Evolutionary conservation across 495 filamentous ascomycete genomes (phyloP), one percentile per base, ranked within the genome.

Genomic region (Chaetomidium leptoderma): DNA sequence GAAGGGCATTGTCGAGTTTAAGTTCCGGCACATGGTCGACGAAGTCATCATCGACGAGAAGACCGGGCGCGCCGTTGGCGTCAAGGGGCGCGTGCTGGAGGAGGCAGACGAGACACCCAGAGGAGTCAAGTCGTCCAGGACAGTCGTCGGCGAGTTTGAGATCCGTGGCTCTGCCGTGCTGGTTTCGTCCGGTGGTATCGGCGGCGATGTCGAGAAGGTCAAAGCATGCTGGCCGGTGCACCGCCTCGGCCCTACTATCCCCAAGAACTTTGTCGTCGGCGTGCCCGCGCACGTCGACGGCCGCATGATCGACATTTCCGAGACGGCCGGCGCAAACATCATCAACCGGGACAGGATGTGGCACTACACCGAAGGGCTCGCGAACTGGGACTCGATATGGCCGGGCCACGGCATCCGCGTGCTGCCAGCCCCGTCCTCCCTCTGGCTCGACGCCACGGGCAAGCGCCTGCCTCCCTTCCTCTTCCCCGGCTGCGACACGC

Each of bases 351-450:
- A 81, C 50, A 58, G 78, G 6, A 80, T 80, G 77, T 80, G 78
- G 78, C 77, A 80, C 58, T 81, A 81, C 59, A 81, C 77, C 10
- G 78, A 81, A 55, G 78, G 78, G 0, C 61, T 81, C 11, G 70
- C 74, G 42, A 81, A 81, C 60, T 81, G 77, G 77, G 59, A 78
- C 36, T 69, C 76, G 32, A 79, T 81, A 57, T 81, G 78, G 78
- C 77, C 77, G 0, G 51, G 57, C 23, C 78, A 81, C 64, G 78
- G 78, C 23, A 81, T 81, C 56, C 77, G 78, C 19, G 71, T 79
- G 5, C 59, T 79, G 14, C 76, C 77, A 0, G 77, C 74, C 1
- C 77, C 77, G 0, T 79, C 76, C 0, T 81, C 78, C 3, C 72
- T 81, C 23, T 81, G 78, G 78, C 65, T 81, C 7, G 78, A 81